These are phyloP conservation scores for Cyclotella kingstonii DNA, from an alignment of 108 stramenopile genomes.

Conservation along the genomic window DNA sequence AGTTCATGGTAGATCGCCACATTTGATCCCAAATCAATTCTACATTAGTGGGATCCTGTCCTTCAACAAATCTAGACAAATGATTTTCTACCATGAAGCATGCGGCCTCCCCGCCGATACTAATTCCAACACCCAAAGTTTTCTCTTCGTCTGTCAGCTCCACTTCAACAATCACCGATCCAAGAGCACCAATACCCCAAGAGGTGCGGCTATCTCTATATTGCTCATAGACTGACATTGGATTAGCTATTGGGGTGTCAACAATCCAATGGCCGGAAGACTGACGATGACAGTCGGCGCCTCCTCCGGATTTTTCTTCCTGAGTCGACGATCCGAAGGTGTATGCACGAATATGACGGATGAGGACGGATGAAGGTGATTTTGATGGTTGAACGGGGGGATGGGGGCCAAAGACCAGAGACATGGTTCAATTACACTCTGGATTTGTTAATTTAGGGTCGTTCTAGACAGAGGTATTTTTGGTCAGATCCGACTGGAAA, in stretches of 20 bases:
- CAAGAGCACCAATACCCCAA: conserved; percentile 68
- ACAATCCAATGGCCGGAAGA: conserved; percentile 63
- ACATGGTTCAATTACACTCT: no score
- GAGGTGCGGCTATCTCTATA: conserved; percentile 51
- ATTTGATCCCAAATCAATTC: conserved; percentile 76
- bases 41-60: conserved; percentile 59
- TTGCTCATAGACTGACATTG: conserved; percentile 51
- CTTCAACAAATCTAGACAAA: conserved; percentile 53
- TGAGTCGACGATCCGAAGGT: conserved; percentile 47
- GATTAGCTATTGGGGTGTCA: conserved; percentile 58
- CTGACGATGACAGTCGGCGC: conserved; percentile 65
- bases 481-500: no score
- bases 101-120: conserved; percentile 66
- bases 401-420: conserved; percentile 36
- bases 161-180: conserved; percentile 63
- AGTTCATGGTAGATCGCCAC: conserved; percentile 61
- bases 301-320: conserved; percentile 55
- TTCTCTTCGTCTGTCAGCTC: conserved; percentile 40
- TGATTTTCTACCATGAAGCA: conserved; percentile 65
- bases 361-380: conserved; percentile 7
- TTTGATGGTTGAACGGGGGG: conserved; percentile 24
- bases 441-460: no score
- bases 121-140: conserved; percentile 53
- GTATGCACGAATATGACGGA: conserved; percentile 27
- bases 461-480: no score